Evolutionary conservation across 345 rosid species (phyloP), one percentile per base, ranked within the genome.

Genomic region (Eucalyptus polyanthemos): DNA sequence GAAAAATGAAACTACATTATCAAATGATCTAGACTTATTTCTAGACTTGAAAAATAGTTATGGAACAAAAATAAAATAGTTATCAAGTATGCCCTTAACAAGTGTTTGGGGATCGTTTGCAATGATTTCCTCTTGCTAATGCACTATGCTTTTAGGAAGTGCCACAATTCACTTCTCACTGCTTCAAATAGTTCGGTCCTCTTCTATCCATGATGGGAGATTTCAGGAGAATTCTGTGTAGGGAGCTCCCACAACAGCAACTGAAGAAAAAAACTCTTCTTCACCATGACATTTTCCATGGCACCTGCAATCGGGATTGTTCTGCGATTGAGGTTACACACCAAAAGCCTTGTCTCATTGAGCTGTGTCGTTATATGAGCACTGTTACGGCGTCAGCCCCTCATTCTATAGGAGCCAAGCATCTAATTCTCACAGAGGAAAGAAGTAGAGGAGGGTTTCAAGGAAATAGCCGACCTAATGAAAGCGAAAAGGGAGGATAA

Each of bases 1-100:
- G 2, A 51, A 17, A 0, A 51, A 7, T 51, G 1, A 51, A 0
- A 3, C 1, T 51, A 17, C 4, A 1, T 51, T 51, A 51, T 17
- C 4, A 51, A 51, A 51, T 9, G 9, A 51, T 51, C 9, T 17
- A 17, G 9, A 54, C 60, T 54, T 54, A 1, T 44, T 44, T 44
- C 45, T 44, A 44, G 3, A 44, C 1, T 1, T 1, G 2, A 44
- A 44, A 44, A 8, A 44, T 44, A 2, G 0, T 42, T 42, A 19
- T 54, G 5, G 3, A 54, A 51, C 0, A 4, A 1, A 9, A 21
- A 22, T 54, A 54, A 54, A 11, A 11, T 27, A 11, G 1, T 60
- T 15, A 50, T 50, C 53, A 15, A 50, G 6, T 50, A 50, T 50
- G 8, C 0, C 21, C 31, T 60, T 60, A 60, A 6, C 15, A 27